Percentiles rank a stretch among this genome's conserved stretches.
phyloP scores from a whole-genome alignment of 768 basidiomycete species.

The Piloderma croceum region DNA sequence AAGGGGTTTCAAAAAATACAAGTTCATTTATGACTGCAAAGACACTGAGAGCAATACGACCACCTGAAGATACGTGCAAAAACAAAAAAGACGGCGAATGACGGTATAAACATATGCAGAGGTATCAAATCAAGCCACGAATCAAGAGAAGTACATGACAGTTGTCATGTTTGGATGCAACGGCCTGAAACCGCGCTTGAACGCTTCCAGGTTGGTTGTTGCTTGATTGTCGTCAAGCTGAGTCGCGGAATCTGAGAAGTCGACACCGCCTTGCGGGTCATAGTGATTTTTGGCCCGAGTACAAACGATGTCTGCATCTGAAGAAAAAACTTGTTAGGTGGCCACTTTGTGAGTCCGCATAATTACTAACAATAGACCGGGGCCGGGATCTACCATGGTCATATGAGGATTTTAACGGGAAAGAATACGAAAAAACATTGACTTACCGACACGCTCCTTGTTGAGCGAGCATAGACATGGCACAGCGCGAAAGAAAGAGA shows the following conservation, averaged over 20 bases:
- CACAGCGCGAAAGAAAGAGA: slow-evolving; percentile 68
- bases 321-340: not conserved
- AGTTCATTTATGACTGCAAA: too few species aligned
- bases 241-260: slow-evolving; percentile 57
- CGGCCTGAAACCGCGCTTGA: slow-evolving; percentile 49
- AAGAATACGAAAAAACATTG: too few species aligned
- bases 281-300: slow-evolving; percentile 79
- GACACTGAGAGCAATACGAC: too few species aligned
- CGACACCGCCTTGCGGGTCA: slow-evolving; percentile 50
- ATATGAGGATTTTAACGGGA: too few species aligned
- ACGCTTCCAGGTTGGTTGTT: slow-evolving; percentile 41
- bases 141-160: slow-evolving; percentile 56
- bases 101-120: too few species aligned
- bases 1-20: too few species aligned
- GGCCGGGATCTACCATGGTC: too few species aligned
- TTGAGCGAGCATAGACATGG: slow-evolving; percentile 76
- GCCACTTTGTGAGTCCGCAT: not conserved
- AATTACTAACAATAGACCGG: slow-evolving; percentile 72
- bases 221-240: slow-evolving; percentile 37
- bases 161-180: slow-evolving; percentile 45
- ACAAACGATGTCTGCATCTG: slow-evolving; percentile 76
- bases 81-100: too few species aligned
- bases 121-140: too few species aligned
- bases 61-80: too few species aligned
- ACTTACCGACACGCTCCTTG: slow-evolving; percentile 75